These are phyloP conservation scores for Pueraria montana DNA, from an alignment of 306 rosid species.

Conservation along the genomic window DNA sequence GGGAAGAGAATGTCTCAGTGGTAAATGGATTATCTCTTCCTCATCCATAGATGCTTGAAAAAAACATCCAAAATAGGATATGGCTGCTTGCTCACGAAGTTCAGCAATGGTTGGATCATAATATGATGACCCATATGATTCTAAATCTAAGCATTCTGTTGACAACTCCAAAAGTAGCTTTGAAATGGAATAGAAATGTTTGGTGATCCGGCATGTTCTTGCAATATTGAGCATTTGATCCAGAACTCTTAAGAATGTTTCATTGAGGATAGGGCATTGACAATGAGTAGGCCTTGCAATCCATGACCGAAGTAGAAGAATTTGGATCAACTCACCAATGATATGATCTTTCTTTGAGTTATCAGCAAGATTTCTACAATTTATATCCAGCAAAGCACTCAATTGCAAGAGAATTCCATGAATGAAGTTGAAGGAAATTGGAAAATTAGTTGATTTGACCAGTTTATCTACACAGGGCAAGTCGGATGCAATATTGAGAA, in stretches of 20 bases:
- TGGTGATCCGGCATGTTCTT: slow-evolving; percentile 59
- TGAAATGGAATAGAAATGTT: slow-evolving; percentile 55
- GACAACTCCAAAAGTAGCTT: slow-evolving; percentile 79
- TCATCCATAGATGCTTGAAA: slow-evolving; percentile 73
- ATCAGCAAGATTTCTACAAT: slow-evolving; percentile 87
- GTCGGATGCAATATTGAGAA: slow-evolving; percentile 78
- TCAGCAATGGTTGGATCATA: slow-evolving; percentile 86
- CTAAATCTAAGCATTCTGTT: slow-evolving; percentile 76
- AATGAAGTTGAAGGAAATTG: slow-evolving; percentile 72
- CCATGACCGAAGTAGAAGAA: slow-evolving; percentile 70
- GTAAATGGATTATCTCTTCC: slow-evolving; percentile 51
- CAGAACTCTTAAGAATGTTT: slow-evolving; percentile 75
- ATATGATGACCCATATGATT: slow-evolving; percentile 58
- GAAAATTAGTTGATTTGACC: slow-evolving; percentile 39
- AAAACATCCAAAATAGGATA: slow-evolving; percentile 85
- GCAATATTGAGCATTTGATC: slow-evolving; percentile 87
- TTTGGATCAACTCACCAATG: slow-evolving; percentile 69
- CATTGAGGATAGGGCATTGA: slow-evolving; percentile 78
- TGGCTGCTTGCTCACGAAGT: slow-evolving; percentile 86
- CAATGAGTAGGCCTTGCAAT: slow-evolving; percentile 72
- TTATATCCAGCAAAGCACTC: slow-evolving; percentile 76
- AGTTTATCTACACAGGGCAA: slow-evolving; percentile 65
- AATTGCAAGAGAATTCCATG: slow-evolving; percentile 93
- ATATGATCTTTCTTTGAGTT: slow-evolving; percentile 76
- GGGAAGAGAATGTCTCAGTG: slow-evolving; percentile 54